Base-by-base conservation (phyloP, 1,284 basidiomycete genomes). In the Naganishia liquefaciens region DNA sequence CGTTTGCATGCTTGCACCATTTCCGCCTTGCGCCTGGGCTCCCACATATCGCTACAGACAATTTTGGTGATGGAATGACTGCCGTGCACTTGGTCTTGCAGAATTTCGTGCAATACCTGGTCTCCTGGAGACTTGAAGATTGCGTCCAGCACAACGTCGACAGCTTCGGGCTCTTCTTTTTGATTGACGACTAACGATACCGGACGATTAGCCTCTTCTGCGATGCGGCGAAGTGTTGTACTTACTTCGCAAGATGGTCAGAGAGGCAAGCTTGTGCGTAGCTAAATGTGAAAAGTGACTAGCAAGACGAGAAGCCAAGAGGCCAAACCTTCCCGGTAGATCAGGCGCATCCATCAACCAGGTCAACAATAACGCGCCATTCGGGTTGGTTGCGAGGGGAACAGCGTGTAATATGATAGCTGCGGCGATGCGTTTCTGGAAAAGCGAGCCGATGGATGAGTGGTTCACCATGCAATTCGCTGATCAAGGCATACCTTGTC, bases 341-440 rank as follows among this genome's bases (percentile, higher is more conserved):
- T 86, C 87, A 47, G 93, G 95, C 0, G 91, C 89, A 74, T 99
- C 96, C 66, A 99, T 85, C 33, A 99, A 84, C 96, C 96, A 99
- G 2, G 94, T 98, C 57, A 99, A 81, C 57, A 99, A 82, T 63
- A 99, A 81, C 0, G 95, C 91, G 53, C 96, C 96, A 73, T 99
- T 99, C 13, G 93, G 91, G 75, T 96, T 98, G 37, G 95, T 99
- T 5, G 95, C 93, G 65, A 99, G 83, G 15, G 95, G 95, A 65
- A 99, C 97, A 7, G 94, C 96, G 80, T 99, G 97, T 72, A 99
- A 84, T 68, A 99, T 90, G 76, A 99, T 84, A 13, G 93, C 90
- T 1, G 93, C 90, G 5, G 94, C 94, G 68, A 98, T 89, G 49
- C 94, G 90, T 76, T 96, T 94, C 76, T 82, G 70, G 30, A 37